Evolutionary conservation across 1,284 basidiomycete genomes (phyloP), one percentile per base, ranked within the genome.

Genomic region (Takashimella tepidaria): DNA sequence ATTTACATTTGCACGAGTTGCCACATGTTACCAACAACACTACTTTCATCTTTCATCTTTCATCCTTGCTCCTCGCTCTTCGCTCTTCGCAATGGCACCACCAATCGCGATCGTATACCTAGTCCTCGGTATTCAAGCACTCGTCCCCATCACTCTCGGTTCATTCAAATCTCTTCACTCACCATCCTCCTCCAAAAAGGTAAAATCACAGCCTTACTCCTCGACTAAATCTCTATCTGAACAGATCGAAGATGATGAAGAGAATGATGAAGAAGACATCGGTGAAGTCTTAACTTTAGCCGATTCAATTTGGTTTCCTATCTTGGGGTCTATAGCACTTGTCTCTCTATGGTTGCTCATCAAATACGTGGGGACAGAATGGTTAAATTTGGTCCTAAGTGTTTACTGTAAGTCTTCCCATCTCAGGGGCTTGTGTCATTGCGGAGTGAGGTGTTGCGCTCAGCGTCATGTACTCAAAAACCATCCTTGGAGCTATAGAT

Each of bases 391-490:
- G 81, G n/a, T 75, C 21, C 52, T 78, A 24, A 74, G 74, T 1
- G 84, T 84, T 78, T 92, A 92, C 67, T 90, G 72, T 76, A 56
- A 65, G 72, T 90, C n/a, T n/a, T n/a, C n/a, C n/a, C n/a, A n/a
- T n/a, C n/a, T n/a, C n/a, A n/a, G n/a, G n/a, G 79, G 74, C 46
- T n/a, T 22, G 12, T 19, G 24, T 23, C n/a, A 52, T 40, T 23
- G 6, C 22, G 26, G n/a, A 37, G 31, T 11, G 37, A 22, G 44
- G 54, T 54, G 22, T 23, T 45, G 46, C 26, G 45, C 10, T 62
- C n/a, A n/a, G n/a, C n/a, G n/a, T n/a, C n/a, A n/a, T n/a, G n/a
- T n/a, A n/a, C n/a, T n/a, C n/a, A n/a, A n/a, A n/a, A n/a, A n/a
- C n/a, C n/a, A n/a, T n/a, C n/a, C n/a, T n/a, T n/a, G n/a, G n/a